Evolutionary conservation across 2,329 filamentous ascomycete genomes (phyloP).

Genomic region (Eutypella sp.): DNA sequence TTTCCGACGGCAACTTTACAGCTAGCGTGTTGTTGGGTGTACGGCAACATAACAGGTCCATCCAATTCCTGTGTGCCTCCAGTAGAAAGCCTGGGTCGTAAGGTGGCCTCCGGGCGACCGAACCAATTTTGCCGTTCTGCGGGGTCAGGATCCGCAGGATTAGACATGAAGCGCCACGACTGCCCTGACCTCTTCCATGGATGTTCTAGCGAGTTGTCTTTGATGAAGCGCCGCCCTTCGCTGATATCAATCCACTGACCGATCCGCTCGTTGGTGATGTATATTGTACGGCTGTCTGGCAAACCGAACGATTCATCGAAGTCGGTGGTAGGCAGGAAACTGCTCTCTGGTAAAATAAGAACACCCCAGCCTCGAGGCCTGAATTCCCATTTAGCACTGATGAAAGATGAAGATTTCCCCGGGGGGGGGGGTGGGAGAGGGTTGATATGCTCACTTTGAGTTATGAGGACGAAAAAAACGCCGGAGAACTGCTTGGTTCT

Average conservation of each 20-base stretch:
- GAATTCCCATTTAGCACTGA: no score
- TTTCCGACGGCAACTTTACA: no score
- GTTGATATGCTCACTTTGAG: constrained; percentile 13
- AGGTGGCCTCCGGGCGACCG: not conserved
- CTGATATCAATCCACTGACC: constrained; percentile 24
- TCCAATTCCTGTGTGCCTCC: not conserved
- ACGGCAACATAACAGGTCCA: no score
- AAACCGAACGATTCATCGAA: constrained; percentile 28
- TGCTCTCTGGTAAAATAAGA: constrained; percentile 38
- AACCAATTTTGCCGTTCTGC: not conserved
- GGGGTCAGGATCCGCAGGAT: constrained; percentile 8
- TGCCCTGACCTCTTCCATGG: constrained; percentile 18
- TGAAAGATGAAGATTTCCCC: no score
- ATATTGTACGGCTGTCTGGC: constrained; percentile 14
- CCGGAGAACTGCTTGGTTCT: not conserved
- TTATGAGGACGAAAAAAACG: not conserved
- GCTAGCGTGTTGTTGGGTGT: no score
- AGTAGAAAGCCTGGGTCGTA: not conserved
- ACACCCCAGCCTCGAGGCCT: constrained; percentile 43
- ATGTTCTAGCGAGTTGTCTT: constrained; percentile 20
- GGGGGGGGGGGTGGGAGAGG: no score
- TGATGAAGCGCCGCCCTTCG: constrained; percentile 13
- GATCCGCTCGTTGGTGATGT: constrained; percentile 8
- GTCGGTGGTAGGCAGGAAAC: constrained; percentile 32
- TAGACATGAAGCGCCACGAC: constrained; percentile 8